Percentiles rank a stretch among this genome's conserved stretches.
Conservation (phyloP, 2,329 filamentous ascomycete species). For the Cytospora piceae region DNA sequence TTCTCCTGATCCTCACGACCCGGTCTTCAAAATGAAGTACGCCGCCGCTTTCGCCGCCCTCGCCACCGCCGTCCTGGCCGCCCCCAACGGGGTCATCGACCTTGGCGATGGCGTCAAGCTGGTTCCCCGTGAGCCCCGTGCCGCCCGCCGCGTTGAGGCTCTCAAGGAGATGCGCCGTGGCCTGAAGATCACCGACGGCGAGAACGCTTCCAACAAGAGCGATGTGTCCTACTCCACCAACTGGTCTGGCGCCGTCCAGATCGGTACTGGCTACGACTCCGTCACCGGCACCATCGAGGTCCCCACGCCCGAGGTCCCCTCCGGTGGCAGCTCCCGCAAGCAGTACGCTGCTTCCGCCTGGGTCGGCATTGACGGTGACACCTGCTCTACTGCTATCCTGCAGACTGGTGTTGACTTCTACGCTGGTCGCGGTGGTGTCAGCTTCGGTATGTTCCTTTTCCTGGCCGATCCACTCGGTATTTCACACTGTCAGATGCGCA, state of each 20-base stretch:
- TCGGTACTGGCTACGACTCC: conserved; percentile 53
- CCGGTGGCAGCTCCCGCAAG: conserved; percentile 39
- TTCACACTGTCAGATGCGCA: neutral
- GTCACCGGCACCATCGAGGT: conserved; percentile 54
- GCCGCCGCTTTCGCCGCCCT: conserved; percentile 42
- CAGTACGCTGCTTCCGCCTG: conserved; percentile 56
- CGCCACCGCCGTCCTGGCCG: conserved; percentile 43
- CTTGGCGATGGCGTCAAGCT: conserved; percentile 51
- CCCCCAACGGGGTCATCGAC: conserved; percentile 43
- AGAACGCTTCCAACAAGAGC: conserved; percentile 40
- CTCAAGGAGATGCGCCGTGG: conserved; percentile 37
- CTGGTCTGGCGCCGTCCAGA: conserved; percentile 63
- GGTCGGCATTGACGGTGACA: conserved; percentile 58
- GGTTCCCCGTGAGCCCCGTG: conserved; percentile 43
- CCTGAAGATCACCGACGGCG: conserved; percentile 36
- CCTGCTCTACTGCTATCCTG: conserved; percentile 52
- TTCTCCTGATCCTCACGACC: neutral
- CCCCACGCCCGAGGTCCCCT: conserved; percentile 50
- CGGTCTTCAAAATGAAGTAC: conserved; percentile 55
- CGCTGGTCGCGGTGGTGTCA: conserved; percentile 44
- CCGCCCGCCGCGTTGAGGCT: conserved; percentile 36
- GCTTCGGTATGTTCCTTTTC: conserved; percentile 18
- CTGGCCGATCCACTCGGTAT: neutral
- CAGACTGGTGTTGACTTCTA: conserved; percentile 62
- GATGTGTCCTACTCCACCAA: conserved; percentile 57